phyloP scores from a whole-genome alignment of 2,329 filamentous ascomycete genomes.

The Nannizziopsis barbatae region DNA sequence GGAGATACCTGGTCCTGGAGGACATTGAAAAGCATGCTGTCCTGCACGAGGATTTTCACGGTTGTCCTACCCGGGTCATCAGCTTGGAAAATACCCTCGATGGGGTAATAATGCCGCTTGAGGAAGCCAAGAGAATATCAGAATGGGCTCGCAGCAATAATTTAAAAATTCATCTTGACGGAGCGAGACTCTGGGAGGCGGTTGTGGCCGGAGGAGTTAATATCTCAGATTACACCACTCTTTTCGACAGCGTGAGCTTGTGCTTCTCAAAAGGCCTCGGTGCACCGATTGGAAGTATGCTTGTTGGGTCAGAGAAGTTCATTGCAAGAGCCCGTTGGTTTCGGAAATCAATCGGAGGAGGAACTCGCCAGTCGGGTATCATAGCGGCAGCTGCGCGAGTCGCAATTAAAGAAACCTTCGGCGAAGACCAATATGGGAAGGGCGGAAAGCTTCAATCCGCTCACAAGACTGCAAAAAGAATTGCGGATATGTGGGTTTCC shows the following conservation, averaged over 20 bases:
- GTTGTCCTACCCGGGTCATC: constrained; percentile 69
- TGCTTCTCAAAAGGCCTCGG: constrained; percentile 78
- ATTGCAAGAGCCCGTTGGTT: constrained; percentile 63
- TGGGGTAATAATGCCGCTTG: constrained; percentile 66
- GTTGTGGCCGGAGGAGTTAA: constrained; percentile 58
- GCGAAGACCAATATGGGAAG: constrained; percentile 44
- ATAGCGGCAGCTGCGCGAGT: constrained; percentile 64
- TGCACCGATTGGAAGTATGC: constrained; percentile 65
- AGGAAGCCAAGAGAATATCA: constrained; percentile 57
- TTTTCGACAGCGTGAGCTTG: constrained; percentile 63
- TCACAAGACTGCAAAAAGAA: constrained; percentile 51
- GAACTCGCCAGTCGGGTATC: constrained; percentile 63
- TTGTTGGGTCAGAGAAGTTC: constrained; percentile 50
- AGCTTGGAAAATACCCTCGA: constrained; percentile 76
- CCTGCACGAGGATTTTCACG: constrained; percentile 60
- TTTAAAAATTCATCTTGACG: constrained; percentile 66
- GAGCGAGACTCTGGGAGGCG: constrained; percentile 72
- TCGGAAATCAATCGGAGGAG: constrained; percentile 70
- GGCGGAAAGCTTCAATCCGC: constrained; percentile 51
- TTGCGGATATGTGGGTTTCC: constrained; percentile 55
- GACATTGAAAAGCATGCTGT: constrained; percentile 59
- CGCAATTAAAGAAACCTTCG: constrained; percentile 69
- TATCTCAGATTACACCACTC: constrained; percentile 53
- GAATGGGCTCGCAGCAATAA: constrained; percentile 54
- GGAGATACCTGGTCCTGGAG: constrained; percentile 60